Evolutionary conservation across 2,329 filamentous ascomycete genomes (phyloP).

Genomic region (Myotisia sp.): DNA sequence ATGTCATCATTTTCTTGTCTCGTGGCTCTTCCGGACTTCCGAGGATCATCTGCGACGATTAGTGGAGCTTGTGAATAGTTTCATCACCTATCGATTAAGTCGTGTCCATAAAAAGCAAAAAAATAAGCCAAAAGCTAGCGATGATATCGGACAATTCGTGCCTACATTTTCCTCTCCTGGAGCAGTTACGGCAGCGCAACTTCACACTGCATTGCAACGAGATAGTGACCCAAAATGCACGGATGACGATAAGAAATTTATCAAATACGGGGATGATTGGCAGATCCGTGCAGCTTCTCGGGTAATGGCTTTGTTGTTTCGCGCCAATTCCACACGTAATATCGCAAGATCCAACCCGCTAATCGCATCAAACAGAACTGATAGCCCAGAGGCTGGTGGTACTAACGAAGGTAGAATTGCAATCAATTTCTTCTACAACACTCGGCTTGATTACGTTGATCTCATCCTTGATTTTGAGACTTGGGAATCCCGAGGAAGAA

Average conservation of each 20-base stretch:
- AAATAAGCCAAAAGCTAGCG: conserved; percentile 40
- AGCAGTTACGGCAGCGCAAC: conserved; percentile 49
- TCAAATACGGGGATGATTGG: conserved; percentile 71
- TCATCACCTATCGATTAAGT: conserved; percentile 65
- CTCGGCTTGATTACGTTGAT: conserved; percentile 72
- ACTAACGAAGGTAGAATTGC: conserved; percentile 25
- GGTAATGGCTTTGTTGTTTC: conserved; percentile 66
- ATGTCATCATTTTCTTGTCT: conserved; percentile 62
- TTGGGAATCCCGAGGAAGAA: conserved; percentile 62
- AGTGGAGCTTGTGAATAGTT: conserved; percentile 65
- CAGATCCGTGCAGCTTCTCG: conserved; percentile 69
- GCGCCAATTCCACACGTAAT: conserved; percentile 53
- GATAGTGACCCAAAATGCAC: conserved; percentile 23
- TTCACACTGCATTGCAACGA: conserved; percentile 60
- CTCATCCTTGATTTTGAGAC: conserved; percentile 72
- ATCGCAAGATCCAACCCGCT: conserved; percentile 25
- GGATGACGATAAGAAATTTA: conserved; percentile 37
- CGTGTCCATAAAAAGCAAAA: conserved; percentile 56
- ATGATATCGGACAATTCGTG: conserved; percentile 49
- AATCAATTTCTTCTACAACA: conserved; percentile 77
- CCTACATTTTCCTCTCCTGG: conserved; percentile 57
- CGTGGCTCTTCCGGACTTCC: conserved; percentile 62
- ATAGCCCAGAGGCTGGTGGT: neutral
- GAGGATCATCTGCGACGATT: conserved; percentile 52
- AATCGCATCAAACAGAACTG: conserved; percentile 8